phyloP scores from a whole-genome alignment of 73 alveolate species.

The Uronychia binucleata region DNA sequence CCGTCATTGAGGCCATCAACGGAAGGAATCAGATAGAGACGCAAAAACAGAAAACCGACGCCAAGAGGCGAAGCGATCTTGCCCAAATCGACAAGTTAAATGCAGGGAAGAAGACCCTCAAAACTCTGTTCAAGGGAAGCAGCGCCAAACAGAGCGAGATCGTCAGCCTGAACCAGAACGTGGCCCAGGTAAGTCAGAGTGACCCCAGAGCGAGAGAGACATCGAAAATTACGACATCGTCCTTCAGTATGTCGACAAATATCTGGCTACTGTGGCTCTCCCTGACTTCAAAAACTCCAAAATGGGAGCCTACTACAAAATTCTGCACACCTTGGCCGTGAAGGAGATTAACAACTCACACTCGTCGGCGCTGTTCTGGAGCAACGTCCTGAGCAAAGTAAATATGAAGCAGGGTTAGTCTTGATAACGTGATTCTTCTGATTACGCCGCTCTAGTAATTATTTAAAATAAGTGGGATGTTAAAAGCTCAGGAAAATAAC shows the following conservation, averaged over 20 bases:
- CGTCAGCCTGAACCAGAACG: neutral
- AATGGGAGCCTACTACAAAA: constrained; percentile 34
- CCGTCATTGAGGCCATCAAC: constrained; percentile 34
- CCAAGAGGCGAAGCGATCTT: constrained; percentile 12
- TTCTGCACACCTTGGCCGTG: constrained; percentile 3
- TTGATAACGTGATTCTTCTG: neutral
- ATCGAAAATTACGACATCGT: constrained; percentile 18
- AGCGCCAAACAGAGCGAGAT: constrained; percentile 35
- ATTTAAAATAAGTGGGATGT: neutral
- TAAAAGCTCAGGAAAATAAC: neutral
- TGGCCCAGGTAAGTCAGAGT: constrained; percentile 1
- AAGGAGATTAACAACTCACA: constrained; percentile 17
- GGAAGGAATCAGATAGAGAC: constrained; percentile 4
- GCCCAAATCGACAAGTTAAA: constrained; percentile 26
- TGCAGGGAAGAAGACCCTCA: constrained; percentile 46
- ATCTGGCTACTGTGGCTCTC: constrained; percentile 20
- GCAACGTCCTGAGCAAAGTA: neutral
- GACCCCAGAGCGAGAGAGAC: constrained; percentile 14
- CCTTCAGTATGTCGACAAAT: constrained; percentile 1
- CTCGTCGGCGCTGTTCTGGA: constrained; percentile 20
- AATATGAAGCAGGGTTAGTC: neutral
- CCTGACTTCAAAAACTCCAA: constrained; percentile 23
- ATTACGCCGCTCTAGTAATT: neutral
- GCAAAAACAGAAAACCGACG: constrained; percentile 2
- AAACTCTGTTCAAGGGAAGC: constrained; percentile 20